phyloP scores from a whole-genome alignment of 768 basidiomycete genomes.

The Clavaria fumosa region DNA sequence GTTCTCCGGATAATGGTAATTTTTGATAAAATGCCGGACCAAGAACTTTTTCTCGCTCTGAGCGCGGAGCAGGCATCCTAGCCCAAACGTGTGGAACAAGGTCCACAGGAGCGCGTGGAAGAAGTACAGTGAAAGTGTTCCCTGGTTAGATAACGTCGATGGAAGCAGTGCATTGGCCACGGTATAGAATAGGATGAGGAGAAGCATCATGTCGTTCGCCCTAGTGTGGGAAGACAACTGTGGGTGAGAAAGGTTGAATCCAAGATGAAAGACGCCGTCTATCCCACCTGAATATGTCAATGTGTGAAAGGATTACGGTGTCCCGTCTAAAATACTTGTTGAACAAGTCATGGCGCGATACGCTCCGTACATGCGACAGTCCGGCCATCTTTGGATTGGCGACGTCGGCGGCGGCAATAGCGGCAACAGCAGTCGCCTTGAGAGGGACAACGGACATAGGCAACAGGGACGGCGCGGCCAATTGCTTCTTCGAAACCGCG shows the following conservation, averaged over 20 bases:
- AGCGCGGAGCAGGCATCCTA: slow-evolving; percentile 69
- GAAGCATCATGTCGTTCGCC: slow-evolving; percentile 70
- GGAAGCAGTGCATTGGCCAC: slow-evolving; percentile 45
- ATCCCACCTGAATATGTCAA: slow-evolving; percentile 73
- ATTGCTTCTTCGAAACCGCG: too few relatives aligned
- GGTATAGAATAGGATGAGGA: slow-evolving; percentile 59
- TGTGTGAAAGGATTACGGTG: slow-evolving; percentile 58
- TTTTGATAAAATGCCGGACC: slow-evolving; percentile 86
- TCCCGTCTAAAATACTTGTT: slow-evolving; percentile 87
- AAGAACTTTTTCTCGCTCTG: slow-evolving; percentile 81
- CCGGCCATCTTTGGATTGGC: slow-evolving; percentile 1
- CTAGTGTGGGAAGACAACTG: slow-evolving; percentile 30
- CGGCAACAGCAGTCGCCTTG: slow-evolving; percentile 12
- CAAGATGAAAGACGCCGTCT: too few relatives aligned
- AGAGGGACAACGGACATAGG: too few relatives aligned
- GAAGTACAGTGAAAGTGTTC: slow-evolving; percentile 54
- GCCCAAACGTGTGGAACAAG: slow-evolving; percentile 72
- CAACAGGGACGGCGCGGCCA: too few relatives aligned
- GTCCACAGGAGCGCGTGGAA: slow-evolving; percentile 77
- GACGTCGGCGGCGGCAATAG: not conserved
- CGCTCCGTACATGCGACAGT: not conserved
- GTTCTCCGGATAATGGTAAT: slow-evolving; percentile 74
- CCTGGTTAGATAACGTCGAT: slow-evolving; percentile 27
- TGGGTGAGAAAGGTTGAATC: slow-evolving; percentile 10
- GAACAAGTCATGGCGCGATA: slow-evolving; percentile 79